Base-by-base conservation (phyloP, 2,329 filamentous ascomycete genomes). In the Emericellopsis atlantica region DNA sequence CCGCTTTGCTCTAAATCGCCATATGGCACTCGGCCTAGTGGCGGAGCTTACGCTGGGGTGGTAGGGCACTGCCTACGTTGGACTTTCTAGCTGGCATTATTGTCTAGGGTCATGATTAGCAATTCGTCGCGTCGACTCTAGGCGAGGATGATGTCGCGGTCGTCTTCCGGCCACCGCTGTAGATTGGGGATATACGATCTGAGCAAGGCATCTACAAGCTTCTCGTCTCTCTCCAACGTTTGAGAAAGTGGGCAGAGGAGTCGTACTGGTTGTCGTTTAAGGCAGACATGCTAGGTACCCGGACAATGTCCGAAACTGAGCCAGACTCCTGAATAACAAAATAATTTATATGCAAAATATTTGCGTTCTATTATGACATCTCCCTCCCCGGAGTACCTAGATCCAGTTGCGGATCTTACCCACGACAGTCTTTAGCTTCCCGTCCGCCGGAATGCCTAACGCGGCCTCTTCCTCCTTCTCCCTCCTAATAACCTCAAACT, bases 1-100 rank as follows among this genome's bases (percentile, higher is more conserved):
- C 39, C 24, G 44, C 47, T 15, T 32, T 45, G 10, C 36, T 49
- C 18, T 45, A 49, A 44, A 44, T 50, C 10, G 47, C 43, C 12
- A 46, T 41, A 14, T 49, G 48, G 47, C 49, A 51, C 35, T 42
- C 47, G 18, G 39, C 46, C 15, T 45, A 47, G 32, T 49, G 44
- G 44, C 41, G 47, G 26, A 46, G 45, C 23, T 34, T 51, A 32
- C 46, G 26, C 21, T 38, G 36, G 22, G 37, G 14, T 11, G 29
- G 38, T 21, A 26, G 36, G 36, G 31, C 14, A 6, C 21, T 41
- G 18, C 21, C 12, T 32, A 33, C 37, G 10, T 45, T 49, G 18
- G 32, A 47, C 32, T 51, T 49, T 39, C 44, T 51, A 10, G 42
- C 45, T 1, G 48, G 48, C 9, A 39, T 51, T 16, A 43, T 48